These are phyloP conservation scores for Populus hybrid DNA, from an alignment of 441 rosid genomes.

Conservation along the genomic window DNA sequence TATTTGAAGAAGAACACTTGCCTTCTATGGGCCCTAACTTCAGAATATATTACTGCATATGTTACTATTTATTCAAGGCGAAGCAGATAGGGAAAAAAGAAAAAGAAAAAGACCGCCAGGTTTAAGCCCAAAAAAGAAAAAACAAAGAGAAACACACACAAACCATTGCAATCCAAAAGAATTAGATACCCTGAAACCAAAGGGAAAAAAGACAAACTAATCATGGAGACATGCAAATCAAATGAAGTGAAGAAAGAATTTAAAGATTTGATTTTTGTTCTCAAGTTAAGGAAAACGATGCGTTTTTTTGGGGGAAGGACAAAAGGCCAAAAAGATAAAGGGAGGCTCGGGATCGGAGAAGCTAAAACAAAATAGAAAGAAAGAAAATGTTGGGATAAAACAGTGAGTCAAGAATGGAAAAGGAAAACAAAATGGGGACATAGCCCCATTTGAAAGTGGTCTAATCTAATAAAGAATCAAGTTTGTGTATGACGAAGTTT, in stretches of 20 bases:
- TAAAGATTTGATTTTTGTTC: background rate
- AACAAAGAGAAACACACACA: background rate
- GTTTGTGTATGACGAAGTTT: conserved; percentile 34
- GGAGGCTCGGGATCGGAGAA: conserved; percentile 66
- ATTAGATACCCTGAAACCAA: conserved; percentile 4
- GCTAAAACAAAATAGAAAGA: conserved; percentile 9
- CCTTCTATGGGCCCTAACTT: background rate
- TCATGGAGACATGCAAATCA: background rate
- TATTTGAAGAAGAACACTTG: background rate
- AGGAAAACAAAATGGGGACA: conserved; percentile 22
- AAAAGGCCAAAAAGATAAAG: conserved; percentile 32
- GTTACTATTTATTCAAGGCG: background rate
- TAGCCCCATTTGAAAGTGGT: conserved; percentile 23
- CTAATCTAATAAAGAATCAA: conserved; percentile 26
- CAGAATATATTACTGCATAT: background rate
- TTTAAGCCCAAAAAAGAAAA: background rate
- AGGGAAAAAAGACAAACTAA: background rate
- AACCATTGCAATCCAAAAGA: background rate
- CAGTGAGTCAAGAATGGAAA: conserved; percentile 33
- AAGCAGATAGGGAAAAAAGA: background rate
- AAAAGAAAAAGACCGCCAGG: background rate
- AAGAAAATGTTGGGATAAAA: background rate
- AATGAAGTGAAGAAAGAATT: background rate
- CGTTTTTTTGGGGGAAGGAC: conserved; percentile 38
- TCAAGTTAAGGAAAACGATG: conserved; percentile 1